A percentile compares a stretch with the other conserved stretches of the same genome.
Evolutionary conservation across 140 eudicot species (phyloP).

Genomic region (Erigeron philadelphicus): DNA sequence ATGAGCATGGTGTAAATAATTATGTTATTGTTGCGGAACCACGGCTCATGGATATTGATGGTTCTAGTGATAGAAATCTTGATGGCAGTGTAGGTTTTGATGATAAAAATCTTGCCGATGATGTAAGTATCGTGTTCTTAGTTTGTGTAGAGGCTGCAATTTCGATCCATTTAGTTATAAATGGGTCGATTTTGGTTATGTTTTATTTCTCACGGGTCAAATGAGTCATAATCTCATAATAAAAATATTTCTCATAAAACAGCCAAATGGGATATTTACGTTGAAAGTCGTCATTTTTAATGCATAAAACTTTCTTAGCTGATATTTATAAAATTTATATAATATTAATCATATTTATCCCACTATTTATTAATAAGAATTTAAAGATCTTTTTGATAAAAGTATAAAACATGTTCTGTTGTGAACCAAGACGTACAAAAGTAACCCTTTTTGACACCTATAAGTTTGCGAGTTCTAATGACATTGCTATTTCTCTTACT

Average conservation of each 20-base stretch:
- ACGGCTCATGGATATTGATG: slow-evolving; percentile 33
- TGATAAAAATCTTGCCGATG: slow-evolving; percentile 26
- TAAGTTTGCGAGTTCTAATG: neutral
- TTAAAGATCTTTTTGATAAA: neutral
- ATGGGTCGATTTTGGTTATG: neutral
- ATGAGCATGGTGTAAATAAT: slow-evolving; percentile 52
- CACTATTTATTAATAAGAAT: neutral
- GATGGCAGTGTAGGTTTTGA: slow-evolving; percentile 22
- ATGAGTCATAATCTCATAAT: neutral
- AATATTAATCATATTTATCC: neutral
- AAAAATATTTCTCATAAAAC: neutral
- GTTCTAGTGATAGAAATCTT: slow-evolving; percentile 24
- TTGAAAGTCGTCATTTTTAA: neutral
- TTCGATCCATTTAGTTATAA: neutral
- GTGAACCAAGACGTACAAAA: neutral
- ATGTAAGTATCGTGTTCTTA: slow-evolving; percentile 21
- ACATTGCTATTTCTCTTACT: slow-evolving; percentile 2
- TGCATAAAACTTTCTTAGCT: neutral
- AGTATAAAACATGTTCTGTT: neutral
- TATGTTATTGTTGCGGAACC: slow-evolving; percentile 38
- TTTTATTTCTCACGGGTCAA: neutral
- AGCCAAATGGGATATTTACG: neutral
- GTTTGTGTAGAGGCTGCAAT: neutral
- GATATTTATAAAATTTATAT: neutral
- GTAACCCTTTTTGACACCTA: neutral